Conservation (phyloP, 176 grass and related monocot species). For the Dactylis glomerata region DNA sequence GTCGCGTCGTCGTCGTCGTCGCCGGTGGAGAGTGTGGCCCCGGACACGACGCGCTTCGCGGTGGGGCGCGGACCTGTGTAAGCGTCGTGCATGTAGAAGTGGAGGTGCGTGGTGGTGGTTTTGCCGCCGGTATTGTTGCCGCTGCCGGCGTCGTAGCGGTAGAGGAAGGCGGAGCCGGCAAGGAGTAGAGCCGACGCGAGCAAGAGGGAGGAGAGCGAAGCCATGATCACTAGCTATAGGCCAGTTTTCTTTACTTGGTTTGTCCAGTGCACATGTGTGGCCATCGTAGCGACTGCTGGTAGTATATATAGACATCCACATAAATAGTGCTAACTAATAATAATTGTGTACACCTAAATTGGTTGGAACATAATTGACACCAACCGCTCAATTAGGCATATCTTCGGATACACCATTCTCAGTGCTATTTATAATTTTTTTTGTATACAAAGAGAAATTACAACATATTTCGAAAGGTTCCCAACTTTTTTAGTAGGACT, state of each 20-base stretch:
- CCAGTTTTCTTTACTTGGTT: neutral
- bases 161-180: neutral
- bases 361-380: neutral
- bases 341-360: neutral
- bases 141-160: neutral
- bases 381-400: neutral
- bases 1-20: neutral
- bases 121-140: neutral
- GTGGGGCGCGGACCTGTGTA: slow-evolving; percentile 25
- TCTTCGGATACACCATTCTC: neutral
- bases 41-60: slow-evolving; percentile 31
- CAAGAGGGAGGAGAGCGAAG: neutral
- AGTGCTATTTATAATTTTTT: neutral
- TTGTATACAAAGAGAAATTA: neutral
- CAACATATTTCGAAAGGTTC: neutral
- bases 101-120: slow-evolving; percentile 14
- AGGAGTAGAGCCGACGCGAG: neutral
- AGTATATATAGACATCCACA: neutral
- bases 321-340: neutral
- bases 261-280: neutral
- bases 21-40: neutral
- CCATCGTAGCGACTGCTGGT: neutral
- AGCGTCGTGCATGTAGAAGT: slow-evolving; percentile 61
- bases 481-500: neutral
- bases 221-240: neutral